Evolutionary conservation across 2,329 filamentous ascomycete species (phyloP).

Genomic region (Trichophyton simii): DNA sequence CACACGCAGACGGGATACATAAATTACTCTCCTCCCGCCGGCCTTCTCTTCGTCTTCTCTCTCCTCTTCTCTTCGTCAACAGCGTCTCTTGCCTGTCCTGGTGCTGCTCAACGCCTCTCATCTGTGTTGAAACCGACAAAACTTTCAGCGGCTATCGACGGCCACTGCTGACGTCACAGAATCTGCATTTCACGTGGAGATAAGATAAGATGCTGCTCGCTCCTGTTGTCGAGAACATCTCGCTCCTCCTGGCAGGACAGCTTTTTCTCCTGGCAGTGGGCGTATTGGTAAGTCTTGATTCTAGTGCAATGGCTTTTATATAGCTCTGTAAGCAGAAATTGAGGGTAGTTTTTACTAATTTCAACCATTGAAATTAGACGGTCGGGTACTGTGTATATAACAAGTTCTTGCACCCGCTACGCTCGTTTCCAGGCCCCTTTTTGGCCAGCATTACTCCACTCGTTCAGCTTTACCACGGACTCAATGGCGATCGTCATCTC

Average conservation of each 20-base stretch:
- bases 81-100: not conserved
- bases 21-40: not conserved
- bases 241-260: conserved; percentile 6
- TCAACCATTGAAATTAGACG: not conserved
- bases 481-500: conserved; percentile 14
- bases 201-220: conserved; percentile 9
- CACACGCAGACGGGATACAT: not conserved
- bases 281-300: conserved; percentile 6
- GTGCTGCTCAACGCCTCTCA: not conserved
- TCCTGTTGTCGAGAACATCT: conserved; percentile 9
- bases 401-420: conserved; percentile 13
- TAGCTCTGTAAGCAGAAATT: not conserved
- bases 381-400: conserved; percentile 11
- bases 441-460: conserved; percentile 13
- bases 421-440: conserved; percentile 11
- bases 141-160: conserved; percentile 6
- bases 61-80: not conserved
- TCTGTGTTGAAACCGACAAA: not conserved
- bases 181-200: conserved; percentile 1
- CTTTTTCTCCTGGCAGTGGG: conserved; percentile 3
- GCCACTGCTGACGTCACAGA: conserved; percentile 9
- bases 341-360: not conserved
- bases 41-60: not conserved
- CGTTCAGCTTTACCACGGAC: conserved; percentile 8
- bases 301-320: too few species aligned